Percentiles rank a stretch among this genome's conserved stretches.
These are phyloP conservation scores for Hypoxylon fragiforme DNA, from an alignment of 495 filamentous ascomycete species.

Conservation along the genomic window DNA sequence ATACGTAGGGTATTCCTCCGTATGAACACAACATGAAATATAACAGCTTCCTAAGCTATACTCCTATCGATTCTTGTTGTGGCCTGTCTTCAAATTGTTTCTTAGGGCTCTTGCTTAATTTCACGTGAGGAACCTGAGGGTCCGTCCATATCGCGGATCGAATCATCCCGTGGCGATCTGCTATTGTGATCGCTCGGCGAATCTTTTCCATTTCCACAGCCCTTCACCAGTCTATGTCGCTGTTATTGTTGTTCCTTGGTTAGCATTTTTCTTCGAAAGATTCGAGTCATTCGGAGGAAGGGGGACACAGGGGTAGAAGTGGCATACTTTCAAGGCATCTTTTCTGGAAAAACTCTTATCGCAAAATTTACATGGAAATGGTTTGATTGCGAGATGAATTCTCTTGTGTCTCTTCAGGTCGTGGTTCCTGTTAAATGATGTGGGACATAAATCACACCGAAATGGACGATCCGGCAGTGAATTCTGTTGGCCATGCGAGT, in stretches of 20 bases:
- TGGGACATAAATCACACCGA: slow-evolving; percentile 89
- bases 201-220: slow-evolving; percentile 69
- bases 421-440: slow-evolving; percentile 96
- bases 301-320: background rate
- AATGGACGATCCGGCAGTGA: slow-evolving; percentile 75
- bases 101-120: slow-evolving; percentile 29
- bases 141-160: slow-evolving; percentile 16
- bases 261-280: background rate
- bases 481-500: slow-evolving; percentile 56
- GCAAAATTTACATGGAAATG: slow-evolving; percentile 87
- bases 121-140: slow-evolving; percentile 1
- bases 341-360: slow-evolving; percentile 98
- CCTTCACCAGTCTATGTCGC: slow-evolving; percentile 93
- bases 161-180: slow-evolving; percentile 22
- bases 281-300: too few relatives aligned
- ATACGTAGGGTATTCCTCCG: background rate
- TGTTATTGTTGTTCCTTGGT: slow-evolving; percentile 44
- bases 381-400: slow-evolving; percentile 94
- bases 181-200: slow-evolving; percentile 16
- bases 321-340: slow-evolving; percentile 88
- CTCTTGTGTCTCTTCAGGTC: slow-evolving; percentile 94
- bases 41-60: background rate
- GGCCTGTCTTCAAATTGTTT: background rate
- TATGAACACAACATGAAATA: slow-evolving; percentile 7
- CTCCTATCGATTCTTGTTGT: background rate